phyloP scores from a whole-genome alignment of 768 basidiomycete genomes.

The Naganishia vaughanmartiniae region DNA sequence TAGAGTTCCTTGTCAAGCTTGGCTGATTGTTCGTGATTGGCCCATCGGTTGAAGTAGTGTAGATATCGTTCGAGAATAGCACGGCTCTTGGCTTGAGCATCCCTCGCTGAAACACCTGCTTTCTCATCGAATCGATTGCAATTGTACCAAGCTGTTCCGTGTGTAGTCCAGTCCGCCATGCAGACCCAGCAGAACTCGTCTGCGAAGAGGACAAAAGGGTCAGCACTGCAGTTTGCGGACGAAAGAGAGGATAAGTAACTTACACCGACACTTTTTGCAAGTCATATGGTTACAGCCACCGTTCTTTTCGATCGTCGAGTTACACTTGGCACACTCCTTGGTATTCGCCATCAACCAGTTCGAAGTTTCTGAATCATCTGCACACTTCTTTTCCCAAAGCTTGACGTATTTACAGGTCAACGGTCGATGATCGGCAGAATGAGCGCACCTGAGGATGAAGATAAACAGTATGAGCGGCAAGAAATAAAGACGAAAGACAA shows the following conservation, averaged over 20 bases:
- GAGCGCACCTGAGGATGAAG: conserved; percentile 59
- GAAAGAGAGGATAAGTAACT: conserved; percentile 19
- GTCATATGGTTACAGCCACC: conserved; percentile 99
- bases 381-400: conserved; percentile 96
- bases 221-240: not conserved
- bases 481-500: not conserved
- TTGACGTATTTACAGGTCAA: conserved; percentile 82
- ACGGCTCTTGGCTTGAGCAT: conserved; percentile 83
- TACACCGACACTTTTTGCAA: conserved; percentile 95
- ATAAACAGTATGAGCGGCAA: not conserved
- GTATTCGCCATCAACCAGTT: conserved; percentile 99
- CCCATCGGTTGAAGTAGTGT: conserved; percentile 99
- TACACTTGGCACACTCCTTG: conserved; percentile 93
- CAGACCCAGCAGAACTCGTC: conserved; percentile 93
- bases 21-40: conserved; percentile 99
- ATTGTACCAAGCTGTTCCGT: conserved; percentile 95
- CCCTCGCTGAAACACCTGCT: conserved; percentile 75
- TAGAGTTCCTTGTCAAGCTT: conserved; percentile 90
- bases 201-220: conserved; percentile 7
- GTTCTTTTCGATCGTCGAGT: conserved; percentile 99
- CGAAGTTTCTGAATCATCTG: conserved; percentile 95
- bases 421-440: conserved; percentile 86
- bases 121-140: conserved; percentile 98
- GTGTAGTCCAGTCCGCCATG: conserved; percentile 98
- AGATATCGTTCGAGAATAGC: conserved; percentile 92